These are phyloP conservation scores for Infundibulicybe gibba DNA, from an alignment of 768 basidiomycete species.

Conservation along the genomic window DNA sequence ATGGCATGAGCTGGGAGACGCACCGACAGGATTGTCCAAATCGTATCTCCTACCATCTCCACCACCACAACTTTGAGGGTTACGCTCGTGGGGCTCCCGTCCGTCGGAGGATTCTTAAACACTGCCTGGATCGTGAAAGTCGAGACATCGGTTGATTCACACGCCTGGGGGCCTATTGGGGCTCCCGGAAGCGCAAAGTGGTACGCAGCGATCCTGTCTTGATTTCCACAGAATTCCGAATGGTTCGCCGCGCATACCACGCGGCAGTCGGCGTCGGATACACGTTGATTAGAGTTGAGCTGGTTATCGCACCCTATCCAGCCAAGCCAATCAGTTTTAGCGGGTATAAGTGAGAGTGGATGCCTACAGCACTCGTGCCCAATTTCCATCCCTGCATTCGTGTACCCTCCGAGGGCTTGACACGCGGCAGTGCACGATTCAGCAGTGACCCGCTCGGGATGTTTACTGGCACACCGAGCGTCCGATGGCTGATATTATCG, in stretches of 20 bases:
- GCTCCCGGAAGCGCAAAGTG: constrained; percentile 30
- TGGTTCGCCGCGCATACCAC: constrained; percentile 64
- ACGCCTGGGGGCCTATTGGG: too few relatives aligned
- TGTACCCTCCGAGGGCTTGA: constrained; percentile 42
- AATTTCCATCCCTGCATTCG: constrained; percentile 35
- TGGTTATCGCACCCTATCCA: constrained; percentile 45
- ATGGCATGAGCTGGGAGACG: too few relatives aligned
- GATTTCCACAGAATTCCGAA: constrained; percentile 71
- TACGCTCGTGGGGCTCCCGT: too few relatives aligned
- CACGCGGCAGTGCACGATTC: constrained; percentile 61
- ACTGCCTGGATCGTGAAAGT: too few relatives aligned
- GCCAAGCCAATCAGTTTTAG: constrained; percentile 6
- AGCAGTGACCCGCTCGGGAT: constrained; percentile 45
- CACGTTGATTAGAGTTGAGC: constrained; percentile 42
- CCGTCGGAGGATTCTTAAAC: too few relatives aligned
- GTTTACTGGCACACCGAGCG: constrained; percentile 30
- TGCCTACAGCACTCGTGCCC: constrained; percentile 52
- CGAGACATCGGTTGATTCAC: too few relatives aligned
- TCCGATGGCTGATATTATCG: constrained; percentile 41
- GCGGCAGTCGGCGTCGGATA: constrained; percentile 52
- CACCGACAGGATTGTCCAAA: too few relatives aligned
- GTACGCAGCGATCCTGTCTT: constrained; percentile 63
- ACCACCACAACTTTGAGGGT: too few relatives aligned
- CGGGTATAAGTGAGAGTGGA: constrained; percentile 5
- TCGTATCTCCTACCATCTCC: too few relatives aligned